Evolutionary conservation across 306 rosid genomes (phyloP).

Genomic region (Vachellia collinsii): DNA sequence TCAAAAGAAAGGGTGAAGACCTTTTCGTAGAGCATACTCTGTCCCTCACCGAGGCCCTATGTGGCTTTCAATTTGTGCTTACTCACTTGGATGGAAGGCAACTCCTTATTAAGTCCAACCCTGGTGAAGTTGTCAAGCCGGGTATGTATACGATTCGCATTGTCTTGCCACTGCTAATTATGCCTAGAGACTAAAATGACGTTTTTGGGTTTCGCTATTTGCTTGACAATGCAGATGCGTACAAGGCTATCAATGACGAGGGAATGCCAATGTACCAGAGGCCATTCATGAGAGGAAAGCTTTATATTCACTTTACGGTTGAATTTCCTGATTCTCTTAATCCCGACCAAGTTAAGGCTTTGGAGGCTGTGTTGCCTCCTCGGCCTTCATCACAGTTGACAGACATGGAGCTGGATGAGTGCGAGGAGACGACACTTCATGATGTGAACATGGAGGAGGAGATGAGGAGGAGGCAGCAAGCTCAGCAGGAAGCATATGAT

Average conservation of each 20-base stretch:
- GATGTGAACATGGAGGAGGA: slow-evolving; percentile 92
- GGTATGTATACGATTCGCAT: slow-evolving; percentile 51
- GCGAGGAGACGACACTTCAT: slow-evolving; percentile 88
- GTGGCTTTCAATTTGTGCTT: slow-evolving; percentile 86
- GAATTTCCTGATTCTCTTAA: slow-evolving; percentile 77
- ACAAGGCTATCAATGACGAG: slow-evolving; percentile 85
- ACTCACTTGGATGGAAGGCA: slow-evolving; percentile 87
- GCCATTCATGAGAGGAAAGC: slow-evolving; percentile 93
- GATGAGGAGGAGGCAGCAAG: slow-evolving; percentile 72
- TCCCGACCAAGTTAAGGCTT: slow-evolving; percentile 64
- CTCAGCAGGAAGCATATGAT: slow-evolving; percentile 76
- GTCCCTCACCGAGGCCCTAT: slow-evolving; percentile 83
- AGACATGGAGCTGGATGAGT: slow-evolving; percentile 92
- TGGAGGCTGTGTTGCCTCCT: slow-evolving; percentile 74
- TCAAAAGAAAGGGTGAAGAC: slow-evolving; percentile 80
- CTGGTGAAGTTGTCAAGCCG: slow-evolving; percentile 94
- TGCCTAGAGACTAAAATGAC: not conserved
- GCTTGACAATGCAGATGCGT: slow-evolving; percentile 58
- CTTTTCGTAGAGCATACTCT: slow-evolving; percentile 78
- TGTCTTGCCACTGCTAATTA: not conserved
- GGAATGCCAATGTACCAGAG: slow-evolving; percentile 95
- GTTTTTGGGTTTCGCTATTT: not conserved
- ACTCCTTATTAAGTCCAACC: slow-evolving; percentile 86
- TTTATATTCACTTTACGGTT: slow-evolving; percentile 82
- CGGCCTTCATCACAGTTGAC: slow-evolving; percentile 58